These are phyloP conservation scores for Ophiostoma quercus DNA, from an alignment of 2,329 filamentous ascomycete genomes.

Conservation along the genomic window DNA sequence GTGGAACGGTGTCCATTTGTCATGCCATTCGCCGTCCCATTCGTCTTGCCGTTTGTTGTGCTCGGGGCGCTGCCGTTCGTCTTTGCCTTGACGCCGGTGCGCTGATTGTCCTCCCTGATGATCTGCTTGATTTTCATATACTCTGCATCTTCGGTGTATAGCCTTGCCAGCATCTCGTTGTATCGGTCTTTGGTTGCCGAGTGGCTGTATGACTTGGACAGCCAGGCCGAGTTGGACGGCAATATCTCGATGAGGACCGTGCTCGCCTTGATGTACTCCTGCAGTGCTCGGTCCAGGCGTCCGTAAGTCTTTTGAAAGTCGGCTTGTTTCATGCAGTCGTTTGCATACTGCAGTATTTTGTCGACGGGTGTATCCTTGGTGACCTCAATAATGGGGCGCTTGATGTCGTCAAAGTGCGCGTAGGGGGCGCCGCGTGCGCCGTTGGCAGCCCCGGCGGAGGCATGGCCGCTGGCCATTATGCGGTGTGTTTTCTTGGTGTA, in stretches of 20 bases:
- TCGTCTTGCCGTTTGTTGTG: not conserved
- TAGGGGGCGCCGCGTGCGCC: slow-evolving; percentile 18
- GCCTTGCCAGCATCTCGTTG: slow-evolving; percentile 45
- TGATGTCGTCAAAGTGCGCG: slow-evolving; percentile 28
- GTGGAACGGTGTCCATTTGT: slow-evolving; percentile 23
- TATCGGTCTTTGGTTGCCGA: slow-evolving; percentile 38
- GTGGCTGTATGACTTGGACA: slow-evolving; percentile 35
- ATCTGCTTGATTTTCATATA: slow-evolving; percentile 55
- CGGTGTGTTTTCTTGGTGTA: not conserved
- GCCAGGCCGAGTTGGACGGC: slow-evolving; percentile 69
- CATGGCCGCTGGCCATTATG: not conserved
- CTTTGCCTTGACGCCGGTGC: slow-evolving; percentile 52
- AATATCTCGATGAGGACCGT: slow-evolving; percentile 73
- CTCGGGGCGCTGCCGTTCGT: slow-evolving; percentile 11
- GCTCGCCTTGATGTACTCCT: slow-evolving; percentile 77
- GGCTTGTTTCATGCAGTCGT: slow-evolving; percentile 54
- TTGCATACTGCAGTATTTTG: slow-evolving; percentile 49
- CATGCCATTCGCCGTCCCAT: not conserved
- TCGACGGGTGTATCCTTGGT: slow-evolving; percentile 48
- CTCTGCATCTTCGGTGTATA: slow-evolving; percentile 43
- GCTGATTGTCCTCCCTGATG: slow-evolving; percentile 59
- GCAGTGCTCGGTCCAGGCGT: slow-evolving; percentile 67
- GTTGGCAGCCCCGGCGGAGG: slow-evolving; percentile 1
- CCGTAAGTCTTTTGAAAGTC: slow-evolving; percentile 58
- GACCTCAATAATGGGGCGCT: slow-evolving; percentile 36